These are phyloP conservation scores for Parietaria judaica DNA, from an alignment of 306 rosid genomes.

Conservation along the genomic window DNA sequence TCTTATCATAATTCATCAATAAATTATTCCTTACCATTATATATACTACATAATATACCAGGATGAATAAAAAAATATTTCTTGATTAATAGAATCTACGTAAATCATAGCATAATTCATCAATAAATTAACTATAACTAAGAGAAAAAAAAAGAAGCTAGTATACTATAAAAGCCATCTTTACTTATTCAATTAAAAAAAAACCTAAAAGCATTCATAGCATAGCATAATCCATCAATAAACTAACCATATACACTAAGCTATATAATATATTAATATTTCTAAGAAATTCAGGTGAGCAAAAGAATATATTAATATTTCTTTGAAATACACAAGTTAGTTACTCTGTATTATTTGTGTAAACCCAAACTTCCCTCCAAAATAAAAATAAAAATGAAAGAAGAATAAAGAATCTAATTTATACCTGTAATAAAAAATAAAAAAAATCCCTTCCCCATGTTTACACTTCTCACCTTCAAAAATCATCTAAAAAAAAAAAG, in stretches of 20 bases:
- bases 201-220: not conserved
- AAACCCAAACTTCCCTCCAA: not conserved
- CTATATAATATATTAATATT: conserved; percentile 1
- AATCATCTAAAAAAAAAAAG: not conserved
- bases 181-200: not conserved
- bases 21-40: too few relatives aligned
- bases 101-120: not conserved
- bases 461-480: conserved; percentile 20
- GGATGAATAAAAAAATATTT: not conserved
- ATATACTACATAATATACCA: too few relatives aligned
- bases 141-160: too few relatives aligned
- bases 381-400: not conserved
- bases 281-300: not conserved
- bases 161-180: too few relatives aligned
- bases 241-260: not conserved
- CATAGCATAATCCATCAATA: not conserved
- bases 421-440: conserved; percentile 7
- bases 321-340: conserved; percentile 1
- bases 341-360: conserved; percentile 6
- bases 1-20: too few relatives aligned
- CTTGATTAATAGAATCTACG: not conserved
- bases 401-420: conserved; percentile 17
- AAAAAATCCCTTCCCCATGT: conserved; percentile 19
- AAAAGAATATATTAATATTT: conserved; percentile 9
- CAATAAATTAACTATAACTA: not conserved